phyloP scores from a whole-genome alignment of 192 early-diverging fungal species.

The Paraglomus occultum region DNA sequence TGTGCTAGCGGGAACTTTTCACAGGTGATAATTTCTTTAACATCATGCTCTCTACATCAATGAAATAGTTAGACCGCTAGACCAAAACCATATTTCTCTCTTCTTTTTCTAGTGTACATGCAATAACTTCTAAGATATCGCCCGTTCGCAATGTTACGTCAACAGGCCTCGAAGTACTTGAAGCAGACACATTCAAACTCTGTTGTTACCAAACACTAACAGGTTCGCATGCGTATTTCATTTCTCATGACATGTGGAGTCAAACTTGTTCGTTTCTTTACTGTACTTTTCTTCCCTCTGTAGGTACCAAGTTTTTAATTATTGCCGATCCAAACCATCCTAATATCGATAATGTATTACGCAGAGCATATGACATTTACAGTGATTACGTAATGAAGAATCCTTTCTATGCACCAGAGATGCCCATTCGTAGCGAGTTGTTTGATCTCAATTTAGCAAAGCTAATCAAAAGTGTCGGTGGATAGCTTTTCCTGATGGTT shows the following conservation, averaged over 20 bases:
- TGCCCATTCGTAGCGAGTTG: slow-evolving; percentile 95
- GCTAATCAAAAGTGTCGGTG: slow-evolving; percentile 55
- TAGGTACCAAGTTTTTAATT: slow-evolving; percentile 94
- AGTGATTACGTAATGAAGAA: slow-evolving; percentile 98
- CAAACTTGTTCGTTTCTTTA: neutral
- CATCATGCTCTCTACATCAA: neutral
- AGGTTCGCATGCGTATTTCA: slow-evolving; percentile 44
- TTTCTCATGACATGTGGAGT: neutral
- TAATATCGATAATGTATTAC: slow-evolving; percentile 62
- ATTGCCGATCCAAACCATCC: slow-evolving; percentile 78
- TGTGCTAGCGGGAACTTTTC: slow-evolving; percentile 97
- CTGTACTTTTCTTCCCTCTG: neutral
- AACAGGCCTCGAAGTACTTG: slow-evolving; percentile 87
- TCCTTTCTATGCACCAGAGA: slow-evolving; percentile 97
- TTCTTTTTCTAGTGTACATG: slow-evolving; percentile 74
- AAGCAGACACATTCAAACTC: slow-evolving; percentile 87
- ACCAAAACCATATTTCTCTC: neutral
- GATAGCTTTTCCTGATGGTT: neutral
- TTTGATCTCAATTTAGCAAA: slow-evolving; percentile 83
- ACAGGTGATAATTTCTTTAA: slow-evolving; percentile 67
- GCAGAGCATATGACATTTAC: slow-evolving; percentile 81
- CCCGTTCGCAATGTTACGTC: slow-evolving; percentile 68
- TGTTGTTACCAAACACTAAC: slow-evolving; percentile 94
- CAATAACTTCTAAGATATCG: slow-evolving; percentile 90
- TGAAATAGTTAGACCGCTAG: neutral